Evolutionary conservation across 192 early-diverging fungal genomes (phyloP).

Genomic region (Entomortierella parvispora): DNA sequence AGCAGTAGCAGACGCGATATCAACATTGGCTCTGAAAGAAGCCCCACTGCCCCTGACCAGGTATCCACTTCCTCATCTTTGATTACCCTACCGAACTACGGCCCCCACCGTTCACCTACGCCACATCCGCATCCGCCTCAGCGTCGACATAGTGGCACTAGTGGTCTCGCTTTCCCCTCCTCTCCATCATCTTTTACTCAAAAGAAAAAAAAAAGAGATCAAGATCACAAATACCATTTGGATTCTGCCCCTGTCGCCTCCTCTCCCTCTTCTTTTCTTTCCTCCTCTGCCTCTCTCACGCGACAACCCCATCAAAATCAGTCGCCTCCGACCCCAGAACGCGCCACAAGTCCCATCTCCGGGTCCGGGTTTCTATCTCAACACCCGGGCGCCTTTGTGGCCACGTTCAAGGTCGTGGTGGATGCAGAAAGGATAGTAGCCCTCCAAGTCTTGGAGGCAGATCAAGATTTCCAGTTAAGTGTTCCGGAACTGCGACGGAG

Average conservation of each 20-base stretch:
- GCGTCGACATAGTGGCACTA: too few relatives aligned
- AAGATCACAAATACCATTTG: background rate
- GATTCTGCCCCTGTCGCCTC: too few relatives aligned
- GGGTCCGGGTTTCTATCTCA: background rate
- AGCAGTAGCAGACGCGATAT: too few relatives aligned
- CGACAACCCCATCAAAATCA: too few relatives aligned
- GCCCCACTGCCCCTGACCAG: too few relatives aligned
- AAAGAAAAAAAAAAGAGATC: background rate
- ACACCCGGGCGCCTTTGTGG: background rate
- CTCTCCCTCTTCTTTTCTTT: background rate
- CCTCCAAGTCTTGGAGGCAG: constrained; percentile 13
- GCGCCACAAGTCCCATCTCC: background rate
- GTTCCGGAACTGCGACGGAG: constrained; percentile 18
- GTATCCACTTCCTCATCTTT: too few relatives aligned
- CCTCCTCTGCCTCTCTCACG: background rate
- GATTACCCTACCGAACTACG: too few relatives aligned
- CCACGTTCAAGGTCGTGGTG: constrained; percentile 23
- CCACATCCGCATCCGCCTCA: too few relatives aligned
- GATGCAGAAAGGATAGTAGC: constrained; percentile 23
- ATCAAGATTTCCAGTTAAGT: constrained; percentile 7
- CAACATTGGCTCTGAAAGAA: too few relatives aligned
- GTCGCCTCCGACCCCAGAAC: background rate
- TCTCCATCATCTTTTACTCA: too few relatives aligned
- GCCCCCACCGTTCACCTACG: too few relatives aligned
- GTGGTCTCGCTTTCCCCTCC: too few relatives aligned